A percentile compares a stretch with the other conserved stretches of the same genome.
These are phyloP conservation scores for Hypoxylon fragiforme DNA, from an alignment of 495 filamentous ascomycete species.

Conservation along the genomic window DNA sequence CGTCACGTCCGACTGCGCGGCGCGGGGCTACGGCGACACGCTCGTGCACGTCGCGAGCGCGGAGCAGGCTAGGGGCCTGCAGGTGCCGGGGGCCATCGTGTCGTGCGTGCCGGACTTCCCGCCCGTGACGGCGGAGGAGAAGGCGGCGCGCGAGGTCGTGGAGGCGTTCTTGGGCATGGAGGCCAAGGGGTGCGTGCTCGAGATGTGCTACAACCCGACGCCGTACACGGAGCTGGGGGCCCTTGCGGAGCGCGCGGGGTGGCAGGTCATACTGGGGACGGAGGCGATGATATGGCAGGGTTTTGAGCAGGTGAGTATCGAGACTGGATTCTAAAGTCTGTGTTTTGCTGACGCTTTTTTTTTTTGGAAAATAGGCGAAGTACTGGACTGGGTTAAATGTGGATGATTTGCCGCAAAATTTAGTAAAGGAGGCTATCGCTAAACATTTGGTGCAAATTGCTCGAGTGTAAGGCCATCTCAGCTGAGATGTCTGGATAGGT, in stretches of 20 bases:
- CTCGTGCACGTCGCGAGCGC: slow-evolving; percentile 60
- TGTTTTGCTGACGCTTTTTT: too few relatives aligned
- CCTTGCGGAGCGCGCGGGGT: slow-evolving; percentile 59
- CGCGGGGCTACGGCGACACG: slow-evolving; percentile 52
- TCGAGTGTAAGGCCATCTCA: too few relatives aligned
- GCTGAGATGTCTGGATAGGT: too few relatives aligned
- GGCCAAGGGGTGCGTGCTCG: slow-evolving; percentile 66
- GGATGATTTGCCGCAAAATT: too few relatives aligned
- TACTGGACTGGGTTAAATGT: too few relatives aligned
- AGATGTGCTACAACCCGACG: slow-evolving; percentile 79
- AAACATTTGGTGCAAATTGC: too few relatives aligned
- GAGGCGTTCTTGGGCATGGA: slow-evolving; percentile 56
- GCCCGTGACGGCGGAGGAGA: slow-evolving; percentile 63
- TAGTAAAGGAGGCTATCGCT: too few relatives aligned
- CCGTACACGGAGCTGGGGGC: slow-evolving; percentile 66
- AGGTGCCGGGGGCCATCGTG: slow-evolving; percentile 63
- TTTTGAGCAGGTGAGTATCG: not conserved
- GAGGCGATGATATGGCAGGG: slow-evolving; percentile 79
- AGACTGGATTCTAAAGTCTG: too few relatives aligned
- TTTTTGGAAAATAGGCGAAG: too few relatives aligned
- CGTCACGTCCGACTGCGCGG: slow-evolving; percentile 60
- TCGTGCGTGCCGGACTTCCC: slow-evolving; percentile 71
- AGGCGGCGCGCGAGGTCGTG: slow-evolving; percentile 56
- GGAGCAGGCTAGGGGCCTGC: slow-evolving; percentile 57
- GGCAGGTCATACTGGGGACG: slow-evolving; percentile 70